Evolutionary conservation across 108 stramenopile genomes (phyloP).

Genomic region (Parmales sp.): DNA sequence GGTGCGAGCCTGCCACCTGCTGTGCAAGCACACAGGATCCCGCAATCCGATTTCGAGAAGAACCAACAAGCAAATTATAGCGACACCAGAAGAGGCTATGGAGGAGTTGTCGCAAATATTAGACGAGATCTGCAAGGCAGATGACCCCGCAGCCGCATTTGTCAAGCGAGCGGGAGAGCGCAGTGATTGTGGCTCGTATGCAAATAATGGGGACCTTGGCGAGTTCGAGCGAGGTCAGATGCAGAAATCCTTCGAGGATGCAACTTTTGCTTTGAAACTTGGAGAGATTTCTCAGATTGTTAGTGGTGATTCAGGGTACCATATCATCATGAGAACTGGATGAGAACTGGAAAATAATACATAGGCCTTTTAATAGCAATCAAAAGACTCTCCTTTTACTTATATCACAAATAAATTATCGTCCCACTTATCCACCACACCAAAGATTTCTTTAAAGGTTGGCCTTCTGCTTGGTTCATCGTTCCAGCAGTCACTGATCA

Average conservation of each 20-base stretch:
- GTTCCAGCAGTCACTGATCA: slow-evolving; percentile 38
- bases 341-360: slow-evolving; percentile 10
- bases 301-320: slow-evolving; percentile 85
- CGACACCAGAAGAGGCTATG: slow-evolving; percentile 41
- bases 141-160: slow-evolving; percentile 19
- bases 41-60: slow-evolving; percentile 70
- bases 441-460: slow-evolving; percentile 23
- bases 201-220: slow-evolving; percentile 43
- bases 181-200: slow-evolving; percentile 34
- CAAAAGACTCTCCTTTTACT: too few species aligned
- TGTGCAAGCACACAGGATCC: slow-evolving; percentile 88
- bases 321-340: slow-evolving; percentile 85
- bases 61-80: slow-evolving; percentile 51
- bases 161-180: slow-evolving; percentile 16
- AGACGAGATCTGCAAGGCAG: slow-evolving; percentile 9
- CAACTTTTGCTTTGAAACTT: slow-evolving; percentile 65
- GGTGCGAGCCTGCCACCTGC: too few species aligned
- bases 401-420: too few species aligned
- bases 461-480: slow-evolving; percentile 29
- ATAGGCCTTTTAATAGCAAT: not conserved
- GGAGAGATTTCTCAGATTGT: slow-evolving; percentile 79
- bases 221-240: slow-evolving; percentile 49
- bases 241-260: slow-evolving; percentile 89
- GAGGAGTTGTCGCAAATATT: not conserved
- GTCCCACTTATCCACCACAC: slow-evolving; percentile 11